Base-by-base conservation (phyloP, 768 basidiomycete genomes). In the Lactifluus pinguis region DNA sequence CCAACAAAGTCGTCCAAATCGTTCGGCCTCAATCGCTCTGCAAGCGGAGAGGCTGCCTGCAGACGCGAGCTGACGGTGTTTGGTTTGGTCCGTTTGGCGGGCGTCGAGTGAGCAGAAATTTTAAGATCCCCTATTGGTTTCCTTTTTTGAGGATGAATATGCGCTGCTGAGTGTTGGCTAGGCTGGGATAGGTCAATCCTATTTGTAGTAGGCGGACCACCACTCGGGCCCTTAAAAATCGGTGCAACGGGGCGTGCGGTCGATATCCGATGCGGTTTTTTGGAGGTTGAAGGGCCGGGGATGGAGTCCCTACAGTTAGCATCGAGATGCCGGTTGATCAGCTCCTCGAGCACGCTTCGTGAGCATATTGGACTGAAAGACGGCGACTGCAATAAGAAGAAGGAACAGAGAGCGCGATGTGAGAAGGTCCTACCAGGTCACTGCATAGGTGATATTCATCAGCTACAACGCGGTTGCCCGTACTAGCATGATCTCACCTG, bases 1-100 rank as follows among this genome's bases (percentile, higher is more conserved):
- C 91, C 91, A 39, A 92, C 75, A 63, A 89, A 89, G 2, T 88
- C 83, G 1, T 79, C 78, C n/a, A 93, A 72, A 4, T 70, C 71
- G 17, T 73, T 77, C 2, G 91, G 91, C 4, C 91, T 78, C 44
- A 92, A 77, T 30, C 80, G 79, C 69, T 92, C 92, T 0, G 91
- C 87, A 1, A 92, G 72, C 0, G 88, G 88, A 3, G 77, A 73
- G 14, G 77, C 77, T n/a, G 69, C 64, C 42, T 74, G 66, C 25
- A 62, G 32, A 14, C 19, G 51, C n/a, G 57, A 58, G n/a, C 47
- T 52, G 19, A 62, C 49, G 11, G 61, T 53, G 11, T 56, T 54
- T 34, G 41, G 30, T 32, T 44, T 62, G 48, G 39, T 36, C 52
- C 57, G 61, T 36, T 62, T 62, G 52, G 9, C 32, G 3, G 29